Evolutionary conservation across 2,329 filamentous ascomycete genomes (phyloP), one percentile per base, ranked within the genome.

Genomic region (Venturia carpophila): DNA sequence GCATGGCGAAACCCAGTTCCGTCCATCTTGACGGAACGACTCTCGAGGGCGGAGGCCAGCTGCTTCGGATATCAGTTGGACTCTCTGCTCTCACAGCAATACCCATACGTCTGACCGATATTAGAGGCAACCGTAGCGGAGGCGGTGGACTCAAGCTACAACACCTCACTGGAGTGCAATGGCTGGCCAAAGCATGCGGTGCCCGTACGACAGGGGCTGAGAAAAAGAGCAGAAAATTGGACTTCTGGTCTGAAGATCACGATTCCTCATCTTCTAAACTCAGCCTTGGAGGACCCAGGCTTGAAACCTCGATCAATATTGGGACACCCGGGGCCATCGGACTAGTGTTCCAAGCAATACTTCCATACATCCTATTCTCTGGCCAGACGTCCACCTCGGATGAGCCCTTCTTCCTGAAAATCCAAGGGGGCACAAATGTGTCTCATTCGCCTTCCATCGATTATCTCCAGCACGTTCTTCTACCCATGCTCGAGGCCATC

Each of bases 11-110:
- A 62, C 15, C 34, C 21, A 34, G 24, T n/a, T 15, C 34, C 10
- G 1, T 66, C 39, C 60, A 64, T 34, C 49, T 86, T 13, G 79
- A 84, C 70, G 84, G 84, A 60, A 79, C 79, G 21, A 84, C 79
- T 3, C 79, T 86, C 24, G 84, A 87, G 78, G 84, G 84, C 47
- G 84, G 84, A 34, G 84, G 84, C 17, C 84, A 87, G 71, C 76
- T 87, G 2, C 75, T 86, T 55, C 83, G 84, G 27, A 79, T 83
- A 63, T 82, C 83, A 2, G 69, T 85, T 10, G 79, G 80, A 17
- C 73, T 87, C 2, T 82, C 84, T 1, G 79, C 81, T 5, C 75
- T 87, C 19, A 83, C 80, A 6, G 71, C 72, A 27, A 78, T 72
- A 1, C 78, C 83, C 1, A 73, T 87, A 62, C 75, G 74, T 30